Evolutionary conservation across 2,329 filamentous ascomycete species (phyloP).

Genomic region (Boeremia exigua): DNA sequence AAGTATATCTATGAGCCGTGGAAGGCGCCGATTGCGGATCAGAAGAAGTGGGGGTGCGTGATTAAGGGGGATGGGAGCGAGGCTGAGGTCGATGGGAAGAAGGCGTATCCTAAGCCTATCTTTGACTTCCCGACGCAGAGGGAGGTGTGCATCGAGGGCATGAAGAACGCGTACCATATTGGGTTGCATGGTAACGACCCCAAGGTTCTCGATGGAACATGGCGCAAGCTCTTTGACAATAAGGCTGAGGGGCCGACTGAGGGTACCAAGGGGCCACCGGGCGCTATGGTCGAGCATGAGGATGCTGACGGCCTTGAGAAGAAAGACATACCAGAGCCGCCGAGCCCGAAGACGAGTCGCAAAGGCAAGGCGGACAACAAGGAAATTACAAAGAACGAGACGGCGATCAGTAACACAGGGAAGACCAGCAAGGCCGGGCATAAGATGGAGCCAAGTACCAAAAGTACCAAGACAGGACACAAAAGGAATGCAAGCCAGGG

Average conservation of each 20-base stretch:
- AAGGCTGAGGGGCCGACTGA: slow-evolving; percentile 54
- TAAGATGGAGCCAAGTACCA: slow-evolving; percentile 41
- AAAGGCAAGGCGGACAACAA: slow-evolving; percentile 61
- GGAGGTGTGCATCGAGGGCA: slow-evolving; percentile 66
- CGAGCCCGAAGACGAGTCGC: slow-evolving; percentile 23
- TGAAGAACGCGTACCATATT: slow-evolving; percentile 74
- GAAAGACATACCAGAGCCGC: slow-evolving; percentile 6
- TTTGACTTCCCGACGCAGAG: slow-evolving; percentile 73
- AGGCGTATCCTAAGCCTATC: slow-evolving; percentile 74
- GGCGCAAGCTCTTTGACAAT: slow-evolving; percentile 58
- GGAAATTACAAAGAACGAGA: slow-evolving; percentile 65
- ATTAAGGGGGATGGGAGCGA: slow-evolving; percentile 55
- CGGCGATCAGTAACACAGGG: slow-evolving; percentile 8
- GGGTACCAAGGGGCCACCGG: slow-evolving; percentile 48
- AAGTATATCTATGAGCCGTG: slow-evolving; percentile 83
- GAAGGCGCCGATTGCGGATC: slow-evolving; percentile 72
- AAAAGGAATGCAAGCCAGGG: slow-evolving; percentile 62
- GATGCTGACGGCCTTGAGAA: slow-evolving; percentile 27
- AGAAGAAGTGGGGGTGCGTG: slow-evolving; percentile 71
- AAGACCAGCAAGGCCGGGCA: slow-evolving; percentile 57
- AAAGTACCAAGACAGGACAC: slow-evolving; percentile 58
- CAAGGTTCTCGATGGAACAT: slow-evolving; percentile 66
- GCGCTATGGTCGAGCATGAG: slow-evolving; percentile 44
- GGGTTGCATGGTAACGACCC: slow-evolving; percentile 69
- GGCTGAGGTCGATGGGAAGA: slow-evolving; percentile 52